Conservation (phyloP, 345 rosid genomes). For the Linum usitatissimum region DNA sequence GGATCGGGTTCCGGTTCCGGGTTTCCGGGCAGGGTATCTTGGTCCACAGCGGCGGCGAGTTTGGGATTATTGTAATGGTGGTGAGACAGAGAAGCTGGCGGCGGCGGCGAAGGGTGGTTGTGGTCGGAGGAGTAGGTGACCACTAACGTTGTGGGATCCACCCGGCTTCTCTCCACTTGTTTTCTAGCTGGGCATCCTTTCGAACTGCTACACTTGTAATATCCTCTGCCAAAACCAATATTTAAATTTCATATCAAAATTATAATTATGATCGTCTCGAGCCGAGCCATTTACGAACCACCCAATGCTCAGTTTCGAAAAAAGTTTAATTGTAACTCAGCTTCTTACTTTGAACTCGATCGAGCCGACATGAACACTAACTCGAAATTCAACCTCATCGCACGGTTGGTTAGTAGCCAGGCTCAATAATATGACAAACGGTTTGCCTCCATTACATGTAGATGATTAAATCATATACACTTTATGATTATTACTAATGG, state of each 20-base stretch:
- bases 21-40: background rate
- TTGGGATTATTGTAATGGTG: constrained; percentile 12
- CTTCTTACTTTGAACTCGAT: too few relatives aligned
- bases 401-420: too few relatives aligned
- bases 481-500: too few relatives aligned
- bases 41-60: constrained; percentile 12
- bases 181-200: constrained; percentile 96
- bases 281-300: too few relatives aligned
- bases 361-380: too few relatives aligned
- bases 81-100: constrained; percentile 18
- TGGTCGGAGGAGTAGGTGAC: constrained; percentile 84
- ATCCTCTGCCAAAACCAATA: constrained; percentile 53
- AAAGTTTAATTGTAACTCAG: too few relatives aligned
- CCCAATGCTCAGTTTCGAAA: too few relatives aligned
- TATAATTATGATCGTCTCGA: too few relatives aligned
- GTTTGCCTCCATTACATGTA: too few relatives aligned
- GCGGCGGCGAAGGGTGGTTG: constrained; percentile 79
- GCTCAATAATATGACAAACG: too few relatives aligned
- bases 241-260: background rate
- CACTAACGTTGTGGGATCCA: constrained; percentile 69
- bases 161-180: constrained; percentile 83
- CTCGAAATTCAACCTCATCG: too few relatives aligned
- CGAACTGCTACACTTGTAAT: constrained; percentile 88
- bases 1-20: constrained; percentile 23
- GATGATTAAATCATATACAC: too few relatives aligned